phyloP scores from a whole-genome alignment of 1,139 yeast species.

The Saccharomyces uvarum region DNA sequence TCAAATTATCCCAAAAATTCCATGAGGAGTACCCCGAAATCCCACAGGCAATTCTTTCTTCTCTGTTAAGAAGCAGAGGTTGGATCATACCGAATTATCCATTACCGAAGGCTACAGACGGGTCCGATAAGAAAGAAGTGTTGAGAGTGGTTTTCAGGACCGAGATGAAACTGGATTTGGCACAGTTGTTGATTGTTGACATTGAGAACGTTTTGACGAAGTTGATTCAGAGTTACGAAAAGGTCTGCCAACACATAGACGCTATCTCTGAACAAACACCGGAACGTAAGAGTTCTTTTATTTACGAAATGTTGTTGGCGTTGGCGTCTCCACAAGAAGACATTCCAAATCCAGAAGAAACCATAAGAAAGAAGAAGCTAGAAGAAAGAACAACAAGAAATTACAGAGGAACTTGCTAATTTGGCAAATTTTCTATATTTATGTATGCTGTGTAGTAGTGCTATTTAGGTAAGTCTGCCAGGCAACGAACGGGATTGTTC shows the following conservation, averaged over 20 bases:
- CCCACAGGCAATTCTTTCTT: constrained; percentile 74
- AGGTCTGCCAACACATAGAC: constrained; percentile 30
- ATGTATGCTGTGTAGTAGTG: background rate
- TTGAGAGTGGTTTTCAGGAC: constrained; percentile 79
- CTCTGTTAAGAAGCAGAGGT: constrained; percentile 69
- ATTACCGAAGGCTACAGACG: constrained; percentile 52
- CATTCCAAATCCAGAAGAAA: constrained; percentile 6
- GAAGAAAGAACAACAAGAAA: constrained; percentile 16
- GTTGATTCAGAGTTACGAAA: constrained; percentile 40
- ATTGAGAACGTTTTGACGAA: constrained; percentile 50
- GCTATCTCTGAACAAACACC: constrained; percentile 7
- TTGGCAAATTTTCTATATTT: background rate
- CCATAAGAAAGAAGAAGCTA: constrained; percentile 4
- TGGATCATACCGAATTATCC: constrained; percentile 89
- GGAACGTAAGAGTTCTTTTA: constrained; percentile 12
- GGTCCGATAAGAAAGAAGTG: constrained; percentile 44
- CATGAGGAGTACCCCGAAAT: constrained; percentile 60
- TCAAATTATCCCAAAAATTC: constrained; percentile 59
- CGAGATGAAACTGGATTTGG: constrained; percentile 60
- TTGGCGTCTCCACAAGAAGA: constrained; percentile 21
- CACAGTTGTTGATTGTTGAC: constrained; percentile 66
- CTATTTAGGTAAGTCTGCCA: background rate
- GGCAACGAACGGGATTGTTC: background rate
- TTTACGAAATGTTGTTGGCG: constrained; percentile 20
- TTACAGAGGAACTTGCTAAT: constrained; percentile 27